Base-by-base conservation (phyloP, 495 filamentous ascomycete genomes). In the Thermochaetoides thermophila region DNA sequence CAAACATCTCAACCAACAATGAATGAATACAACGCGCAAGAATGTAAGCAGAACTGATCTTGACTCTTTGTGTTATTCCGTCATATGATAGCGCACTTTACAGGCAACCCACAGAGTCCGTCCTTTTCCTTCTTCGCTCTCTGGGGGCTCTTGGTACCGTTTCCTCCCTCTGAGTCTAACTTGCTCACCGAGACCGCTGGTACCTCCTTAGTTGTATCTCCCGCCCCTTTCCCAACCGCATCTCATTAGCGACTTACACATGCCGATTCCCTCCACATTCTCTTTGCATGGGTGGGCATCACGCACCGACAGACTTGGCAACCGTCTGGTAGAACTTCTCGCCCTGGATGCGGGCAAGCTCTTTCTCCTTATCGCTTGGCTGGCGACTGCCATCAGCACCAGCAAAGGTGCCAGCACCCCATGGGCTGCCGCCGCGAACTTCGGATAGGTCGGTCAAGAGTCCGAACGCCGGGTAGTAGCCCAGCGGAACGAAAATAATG, bases 361-460 rank as follows among this genome's bases (percentile, higher is more conserved):
- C 55, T 39, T 92, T 61, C 64, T 99, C 91, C 34, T 65, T 60
- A 5, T 56, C 59, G 13, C 66, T 66, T 16, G 91, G 91, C 61
- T 81, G 70, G 48, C 89, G 80, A 27, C 78, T 79, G 45, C 89
- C 89, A 32, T 91, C 78, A 39, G 54, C 59, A 37, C 74, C 78
- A 38, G 87, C 66, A 47, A 94, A 86, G 31, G 89, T 94, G 53
- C 89, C 89, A 22, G 89, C 87, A 47, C 89, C 89, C 89, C 91
- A 97, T 13, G 89, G 66, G 39, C 66, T 70, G 21, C 89, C 91
- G 47, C 89, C 89, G 53, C 78, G 81, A 32, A 84, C 67, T 65
- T 92, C 82, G 11, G 52, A 40, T 16, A 89, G 48, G 55, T 87
- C 73, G 35, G 73, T 53, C 37, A 94, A 55, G 29, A 67, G 50